Percentiles rank a stretch among this genome's conserved stretches.
Evolutionary conservation across 2,329 filamentous ascomycete species (phyloP).

Genomic region (Elsinoe necatrix): DNA sequence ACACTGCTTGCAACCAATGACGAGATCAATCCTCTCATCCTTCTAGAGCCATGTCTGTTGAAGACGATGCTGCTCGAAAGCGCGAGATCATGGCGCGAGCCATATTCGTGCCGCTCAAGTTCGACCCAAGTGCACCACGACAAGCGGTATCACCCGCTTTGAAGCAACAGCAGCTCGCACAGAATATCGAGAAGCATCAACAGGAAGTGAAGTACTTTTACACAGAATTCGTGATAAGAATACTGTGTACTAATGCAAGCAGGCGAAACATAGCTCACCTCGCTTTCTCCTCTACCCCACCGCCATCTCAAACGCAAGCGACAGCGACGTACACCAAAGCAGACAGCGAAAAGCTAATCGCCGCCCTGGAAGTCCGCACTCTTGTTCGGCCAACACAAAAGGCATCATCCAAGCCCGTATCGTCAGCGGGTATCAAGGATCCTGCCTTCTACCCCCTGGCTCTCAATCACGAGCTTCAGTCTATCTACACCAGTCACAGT

Average conservation of each 20-base stretch:
- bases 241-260: background rate
- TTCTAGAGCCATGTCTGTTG: background rate
- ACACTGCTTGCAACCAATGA: too few relatives aligned
- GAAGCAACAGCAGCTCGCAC: constrained; percentile 1
- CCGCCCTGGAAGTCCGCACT: background rate
- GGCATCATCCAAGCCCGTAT: background rate
- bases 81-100: constrained; percentile 17
- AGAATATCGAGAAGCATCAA: constrained; percentile 15
- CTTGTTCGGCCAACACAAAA: background rate
- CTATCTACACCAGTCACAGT: background rate
- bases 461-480: background rate
- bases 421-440: background rate
- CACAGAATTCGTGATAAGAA: too few relatives aligned
- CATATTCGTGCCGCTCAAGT: constrained; percentile 18
- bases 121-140: constrained; percentile 15
- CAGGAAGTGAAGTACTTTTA: constrained; percentile 14
- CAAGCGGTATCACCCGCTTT: constrained; percentile 1
- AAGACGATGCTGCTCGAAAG: background rate
- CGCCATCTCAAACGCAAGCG: background rate
- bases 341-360: background rate
- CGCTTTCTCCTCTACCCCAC: background rate
- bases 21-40: background rate
- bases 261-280: constrained; percentile 2
- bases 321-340: background rate
- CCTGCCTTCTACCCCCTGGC: background rate